A percentile compares a stretch with the other conserved stretches of the same genome.
Conservation (phyloP, 495 filamentous ascomycete species). For the Podospora conica region DNA sequence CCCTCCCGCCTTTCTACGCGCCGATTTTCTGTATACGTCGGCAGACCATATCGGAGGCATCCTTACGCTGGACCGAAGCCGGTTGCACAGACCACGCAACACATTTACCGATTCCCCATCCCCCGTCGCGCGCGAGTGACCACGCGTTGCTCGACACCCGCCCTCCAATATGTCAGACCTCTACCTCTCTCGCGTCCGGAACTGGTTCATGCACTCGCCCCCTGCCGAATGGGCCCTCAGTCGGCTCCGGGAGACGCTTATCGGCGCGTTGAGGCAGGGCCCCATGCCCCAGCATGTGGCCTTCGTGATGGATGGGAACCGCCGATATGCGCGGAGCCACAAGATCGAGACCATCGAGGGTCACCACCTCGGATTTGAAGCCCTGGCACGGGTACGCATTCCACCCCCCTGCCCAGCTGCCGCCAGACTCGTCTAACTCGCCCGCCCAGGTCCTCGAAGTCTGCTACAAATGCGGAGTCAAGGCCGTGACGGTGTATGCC, state of each 20-base stretch:
- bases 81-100: background rate
- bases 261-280: slow-evolving; percentile 82
- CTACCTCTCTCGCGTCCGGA: slow-evolving; percentile 67
- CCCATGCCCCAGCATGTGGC: slow-evolving; percentile 91
- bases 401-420: background rate
- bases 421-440: background rate
- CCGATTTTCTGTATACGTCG: background rate
- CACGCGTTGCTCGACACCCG: background rate
- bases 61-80: too few species aligned
- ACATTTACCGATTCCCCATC: background rate
- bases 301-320: slow-evolving; percentile 98
- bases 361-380: slow-evolving; percentile 95
- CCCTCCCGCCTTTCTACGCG: background rate
- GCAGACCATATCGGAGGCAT: too few species aligned
- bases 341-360: slow-evolving; percentile 96
- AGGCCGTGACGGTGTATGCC: slow-evolving; percentile 94
- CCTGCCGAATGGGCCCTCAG: slow-evolving; percentile 77
- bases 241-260: slow-evolving; percentile 68
- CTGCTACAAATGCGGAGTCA: slow-evolving; percentile 92
- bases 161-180: slow-evolving; percentile 42
- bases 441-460: slow-evolving; percentile 76
- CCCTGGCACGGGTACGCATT: slow-evolving; percentile 64
- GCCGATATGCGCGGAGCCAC: slow-evolving; percentile 80
- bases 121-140: background rate
- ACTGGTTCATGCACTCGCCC: slow-evolving; percentile 84